Evolutionary conservation across 495 filamentous ascomycete genomes (phyloP).

Genomic region (Aspergillus homomorphus): DNA sequence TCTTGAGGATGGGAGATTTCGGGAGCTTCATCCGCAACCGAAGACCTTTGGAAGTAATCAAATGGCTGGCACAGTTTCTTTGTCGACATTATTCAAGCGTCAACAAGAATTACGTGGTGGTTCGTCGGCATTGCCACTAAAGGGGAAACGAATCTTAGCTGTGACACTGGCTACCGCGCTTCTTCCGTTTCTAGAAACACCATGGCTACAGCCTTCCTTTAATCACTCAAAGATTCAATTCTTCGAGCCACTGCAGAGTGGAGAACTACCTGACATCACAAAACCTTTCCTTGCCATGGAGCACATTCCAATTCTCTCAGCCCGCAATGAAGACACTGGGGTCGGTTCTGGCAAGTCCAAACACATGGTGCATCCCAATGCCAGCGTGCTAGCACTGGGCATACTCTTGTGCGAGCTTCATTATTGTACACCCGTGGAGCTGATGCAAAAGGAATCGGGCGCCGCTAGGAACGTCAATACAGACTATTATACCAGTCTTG

Average conservation of each 20-base stretch:
- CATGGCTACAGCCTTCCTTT: conserved; percentile 33
- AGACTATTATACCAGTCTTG: conserved; percentile 31
- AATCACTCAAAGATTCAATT: conserved; percentile 35
- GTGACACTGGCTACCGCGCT: conserved; percentile 28
- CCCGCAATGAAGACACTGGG: conserved; percentile 16
- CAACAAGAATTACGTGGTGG: conserved; percentile 28
- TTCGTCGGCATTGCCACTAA: conserved; percentile 24
- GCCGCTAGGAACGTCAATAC: conserved; percentile 24
- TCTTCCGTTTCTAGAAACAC: conserved; percentile 31
- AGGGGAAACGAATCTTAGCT: conserved; percentile 29
- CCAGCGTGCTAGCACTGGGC: conserved; percentile 31
- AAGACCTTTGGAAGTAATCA: conserved; percentile 26
- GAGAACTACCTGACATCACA: conserved; percentile 29
- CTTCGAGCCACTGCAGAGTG: conserved; percentile 25
- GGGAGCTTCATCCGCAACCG: conserved; percentile 28
- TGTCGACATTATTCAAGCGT: conserved; percentile 27
- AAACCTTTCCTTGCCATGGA: conserved; percentile 30
- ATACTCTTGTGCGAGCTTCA: conserved; percentile 37
- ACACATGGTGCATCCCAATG: conserved; percentile 31
- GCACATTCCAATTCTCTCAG: conserved; percentile 28
- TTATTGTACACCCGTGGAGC: conserved; percentile 32
- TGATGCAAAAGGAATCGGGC: conserved; percentile 20
- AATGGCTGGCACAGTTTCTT: conserved; percentile 25
- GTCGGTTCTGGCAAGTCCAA: conserved; percentile 17
- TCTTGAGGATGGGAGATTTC: conserved; percentile 26